Conservation (phyloP, 495 filamentous ascomycete genomes). For the Hypomontagnella submonticulosa region DNA sequence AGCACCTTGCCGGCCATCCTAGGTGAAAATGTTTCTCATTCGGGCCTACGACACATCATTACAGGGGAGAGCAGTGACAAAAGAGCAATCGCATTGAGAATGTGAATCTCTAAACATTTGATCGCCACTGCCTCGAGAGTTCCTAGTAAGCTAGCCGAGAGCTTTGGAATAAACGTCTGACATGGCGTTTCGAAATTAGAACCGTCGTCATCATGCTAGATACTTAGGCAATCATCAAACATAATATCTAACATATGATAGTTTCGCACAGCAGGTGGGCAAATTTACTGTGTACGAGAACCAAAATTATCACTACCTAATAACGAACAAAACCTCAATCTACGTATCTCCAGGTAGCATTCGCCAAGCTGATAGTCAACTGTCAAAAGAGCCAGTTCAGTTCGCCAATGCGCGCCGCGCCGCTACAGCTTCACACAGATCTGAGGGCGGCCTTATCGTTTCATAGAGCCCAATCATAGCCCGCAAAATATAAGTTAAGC, state of each 20-base stretch:
- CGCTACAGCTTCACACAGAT: conserved; percentile 28
- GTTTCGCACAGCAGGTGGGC: not conserved
- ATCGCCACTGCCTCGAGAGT: conserved; percentile 28
- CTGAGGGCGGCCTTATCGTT: conserved; percentile 16
- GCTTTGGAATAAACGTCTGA: conserved; percentile 38
- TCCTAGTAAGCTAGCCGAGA: conserved; percentile 23
- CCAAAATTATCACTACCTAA: not conserved
- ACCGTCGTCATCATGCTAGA: conserved; percentile 30
- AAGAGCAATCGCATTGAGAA: conserved; percentile 31
- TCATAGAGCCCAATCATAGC: not conserved
- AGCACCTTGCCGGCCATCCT: conserved; percentile 31
- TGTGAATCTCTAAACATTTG: conserved; percentile 41
- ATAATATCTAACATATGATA: conserved; percentile 28
- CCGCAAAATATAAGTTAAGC: conserved; percentile 6
- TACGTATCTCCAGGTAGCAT: conserved; percentile 10
- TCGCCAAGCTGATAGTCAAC: conserved; percentile 33
- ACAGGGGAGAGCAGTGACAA: conserved; percentile 29
- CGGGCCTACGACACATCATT: conserved; percentile 40
- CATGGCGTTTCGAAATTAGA: conserved; percentile 38
- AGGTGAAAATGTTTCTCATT: conserved; percentile 41
- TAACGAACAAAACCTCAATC: conserved; percentile 20
- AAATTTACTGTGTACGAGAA: not conserved
- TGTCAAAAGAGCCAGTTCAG: conserved; percentile 18
- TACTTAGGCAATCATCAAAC: conserved; percentile 20
- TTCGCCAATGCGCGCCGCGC: conserved; percentile 33